Percentiles rank a stretch among this genome's conserved stretches.
Evolutionary conservation across 345 rosid species (phyloP).

Genomic region (Murraya paniculata): DNA sequence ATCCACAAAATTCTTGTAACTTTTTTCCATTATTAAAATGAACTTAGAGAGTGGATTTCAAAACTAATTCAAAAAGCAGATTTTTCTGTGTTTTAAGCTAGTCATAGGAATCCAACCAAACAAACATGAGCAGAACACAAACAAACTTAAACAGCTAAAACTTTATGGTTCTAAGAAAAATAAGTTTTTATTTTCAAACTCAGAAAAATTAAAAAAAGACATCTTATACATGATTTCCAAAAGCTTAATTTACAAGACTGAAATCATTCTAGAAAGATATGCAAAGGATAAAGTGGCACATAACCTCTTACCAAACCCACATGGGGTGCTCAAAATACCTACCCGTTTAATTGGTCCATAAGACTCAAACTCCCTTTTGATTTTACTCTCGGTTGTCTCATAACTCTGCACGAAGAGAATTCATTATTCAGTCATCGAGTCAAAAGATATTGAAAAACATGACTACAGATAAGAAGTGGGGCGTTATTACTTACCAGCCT

Average conservation of each 20-base stretch:
- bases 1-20: slow-evolving; percentile 9
- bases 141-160: slow-evolving; percentile 6
- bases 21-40: neutral
- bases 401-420: slow-evolving; percentile 65
- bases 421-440: slow-evolving; percentile 10
- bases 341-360: slow-evolving; percentile 99
- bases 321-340: slow-evolving; percentile 63
- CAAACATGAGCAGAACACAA: slow-evolving; percentile 11
- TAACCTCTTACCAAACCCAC: slow-evolving; percentile 85
- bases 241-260: slow-evolving; percentile 7
- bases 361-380: slow-evolving; percentile 99
- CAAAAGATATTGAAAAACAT: slow-evolving; percentile 7
- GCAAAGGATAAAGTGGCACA: slow-evolving; percentile 27
- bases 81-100: neutral
- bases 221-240: neutral
- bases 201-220: neutral
- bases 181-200: neutral
- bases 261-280: slow-evolving; percentile 17
- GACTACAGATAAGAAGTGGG: slow-evolving; percentile 4
- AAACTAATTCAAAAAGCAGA: neutral
- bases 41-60: slow-evolving; percentile 4
- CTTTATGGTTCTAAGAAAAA: neutral
- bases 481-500: slow-evolving; percentile 65
- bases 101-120: slow-evolving; percentile 12
- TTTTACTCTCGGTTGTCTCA: slow-evolving; percentile 93